Evolutionary conservation across 257 asterid species (phyloP), one percentile per base, ranked within the genome.

Genomic region (Henckelia pumila): DNA sequence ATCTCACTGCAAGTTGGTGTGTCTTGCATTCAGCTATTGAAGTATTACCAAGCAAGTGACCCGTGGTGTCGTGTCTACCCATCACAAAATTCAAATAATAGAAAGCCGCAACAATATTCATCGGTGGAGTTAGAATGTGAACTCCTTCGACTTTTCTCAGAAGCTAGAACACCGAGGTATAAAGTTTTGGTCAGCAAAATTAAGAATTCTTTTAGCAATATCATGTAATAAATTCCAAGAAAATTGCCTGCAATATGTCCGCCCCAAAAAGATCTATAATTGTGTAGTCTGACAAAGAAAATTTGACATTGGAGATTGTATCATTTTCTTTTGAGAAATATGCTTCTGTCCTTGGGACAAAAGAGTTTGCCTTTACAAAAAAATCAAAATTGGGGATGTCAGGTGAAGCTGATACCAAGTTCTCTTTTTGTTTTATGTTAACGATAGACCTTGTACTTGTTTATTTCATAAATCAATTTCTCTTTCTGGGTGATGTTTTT

Each of bases 61-160:
- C 97, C 97, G 8, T 91, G 97, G 97, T 56, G 16, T n/a, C 91
- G 87, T 25, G 30, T 9, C 44, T 40, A 44, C 79, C 56, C 85
- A 21, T 75, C 78, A 49, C 84, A 85, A 4, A 71, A 65, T 5
- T 71, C 91, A 21, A 47, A 29, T 28, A 68, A 29, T 61, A 80
- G 76, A 77, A 75, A 77, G 71, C 96, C 87, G 4, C 71, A 21
- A 28, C 80, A 79, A 17, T 76, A 77, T 70, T 80, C 88, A 56
- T 44, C 71, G 17, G 52, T 79, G 71, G 84, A 91, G 75, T 74
- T 82, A 65, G 96, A 91, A 61, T 75, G 29, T 28, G 70, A 80
- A 67, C 90, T 88, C 73, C 80, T 80, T 59, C 77, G 69, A 66
- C 76, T 74, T 28, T 83, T 80, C 69, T 67, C 79, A 5, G 79